Conservation (phyloP, 192 early-diverging fungal genomes). For the Backusella parvicylindrica region DNA sequence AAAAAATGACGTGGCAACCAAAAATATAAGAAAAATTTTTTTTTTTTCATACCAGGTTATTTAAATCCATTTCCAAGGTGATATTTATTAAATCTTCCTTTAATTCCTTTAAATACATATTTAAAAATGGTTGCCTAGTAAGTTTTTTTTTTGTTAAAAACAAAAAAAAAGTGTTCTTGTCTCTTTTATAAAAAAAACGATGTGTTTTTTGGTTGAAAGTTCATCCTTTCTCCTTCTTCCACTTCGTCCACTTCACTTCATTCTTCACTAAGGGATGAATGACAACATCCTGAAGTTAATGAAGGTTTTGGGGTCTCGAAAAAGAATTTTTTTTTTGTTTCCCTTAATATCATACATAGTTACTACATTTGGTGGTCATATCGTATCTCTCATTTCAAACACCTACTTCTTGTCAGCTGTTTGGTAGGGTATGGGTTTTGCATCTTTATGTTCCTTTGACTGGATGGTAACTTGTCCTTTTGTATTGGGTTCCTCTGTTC, state of each 20-base stretch:
- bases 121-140: not conserved
- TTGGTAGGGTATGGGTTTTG: not conserved
- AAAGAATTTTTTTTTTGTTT: not conserved
- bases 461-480: not conserved
- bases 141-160: not conserved
- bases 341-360: not conserved
- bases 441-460: not conserved
- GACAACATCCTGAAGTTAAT: constrained; percentile 6
- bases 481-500: too few species aligned
- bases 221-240: not conserved
- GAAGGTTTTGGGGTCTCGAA: not conserved
- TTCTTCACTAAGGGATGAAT: not conserved
- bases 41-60: not conserved
- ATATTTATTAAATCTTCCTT: not conserved
- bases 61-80: not conserved
- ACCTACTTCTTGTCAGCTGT: not conserved
- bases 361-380: not conserved
- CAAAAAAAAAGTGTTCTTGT: not conserved
- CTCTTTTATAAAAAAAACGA: not conserved
- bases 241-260: not conserved
- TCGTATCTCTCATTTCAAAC: not conserved
- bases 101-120: not conserved
- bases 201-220: not conserved
- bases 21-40: not conserved
- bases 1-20: not conserved